These are phyloP conservation scores for Lasiodiplodia theobromae DNA, from an alignment of 2,329 filamentous ascomycete genomes.

Conservation along the genomic window DNA sequence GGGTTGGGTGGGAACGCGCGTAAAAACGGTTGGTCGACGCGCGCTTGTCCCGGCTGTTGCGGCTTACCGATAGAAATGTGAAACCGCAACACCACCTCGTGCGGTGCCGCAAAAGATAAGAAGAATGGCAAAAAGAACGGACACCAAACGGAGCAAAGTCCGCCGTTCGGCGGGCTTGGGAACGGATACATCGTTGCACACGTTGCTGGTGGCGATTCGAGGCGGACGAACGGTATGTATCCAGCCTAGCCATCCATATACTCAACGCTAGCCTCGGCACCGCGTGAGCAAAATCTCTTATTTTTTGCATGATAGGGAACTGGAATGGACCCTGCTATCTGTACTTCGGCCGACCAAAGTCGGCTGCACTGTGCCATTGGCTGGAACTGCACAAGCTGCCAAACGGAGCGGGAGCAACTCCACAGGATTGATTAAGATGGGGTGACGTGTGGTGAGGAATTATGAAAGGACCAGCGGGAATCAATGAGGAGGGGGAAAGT, in stretches of 20 bases:
- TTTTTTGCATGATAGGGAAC: background rate
- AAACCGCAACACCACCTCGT: background rate
- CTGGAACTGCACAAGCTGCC: background rate
- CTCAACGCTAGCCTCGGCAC: background rate
- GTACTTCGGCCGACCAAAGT: background rate
- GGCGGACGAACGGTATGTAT: background rate
- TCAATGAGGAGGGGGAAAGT: background rate
- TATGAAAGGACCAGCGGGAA: background rate
- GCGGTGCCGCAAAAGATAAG: background rate
- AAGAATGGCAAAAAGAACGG: background rate
- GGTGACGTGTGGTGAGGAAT: slow-evolving; percentile 1
- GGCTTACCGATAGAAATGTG: background rate
- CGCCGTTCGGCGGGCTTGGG: background rate
- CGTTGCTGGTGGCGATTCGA: background rate
- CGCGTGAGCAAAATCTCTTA: background rate
- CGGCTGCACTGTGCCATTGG: background rate
- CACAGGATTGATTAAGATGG: background rate
- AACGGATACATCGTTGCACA: background rate
- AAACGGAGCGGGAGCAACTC: background rate
- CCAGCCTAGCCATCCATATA: background rate
- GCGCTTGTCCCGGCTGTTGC: background rate
- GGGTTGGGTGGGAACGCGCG: too few species aligned
- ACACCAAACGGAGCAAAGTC: background rate
- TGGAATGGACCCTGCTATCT: background rate
- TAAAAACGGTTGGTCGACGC: too few species aligned